Evolutionary conservation across 2,329 filamentous ascomycete genomes (phyloP).

Genomic region (Claviceps africana): DNA sequence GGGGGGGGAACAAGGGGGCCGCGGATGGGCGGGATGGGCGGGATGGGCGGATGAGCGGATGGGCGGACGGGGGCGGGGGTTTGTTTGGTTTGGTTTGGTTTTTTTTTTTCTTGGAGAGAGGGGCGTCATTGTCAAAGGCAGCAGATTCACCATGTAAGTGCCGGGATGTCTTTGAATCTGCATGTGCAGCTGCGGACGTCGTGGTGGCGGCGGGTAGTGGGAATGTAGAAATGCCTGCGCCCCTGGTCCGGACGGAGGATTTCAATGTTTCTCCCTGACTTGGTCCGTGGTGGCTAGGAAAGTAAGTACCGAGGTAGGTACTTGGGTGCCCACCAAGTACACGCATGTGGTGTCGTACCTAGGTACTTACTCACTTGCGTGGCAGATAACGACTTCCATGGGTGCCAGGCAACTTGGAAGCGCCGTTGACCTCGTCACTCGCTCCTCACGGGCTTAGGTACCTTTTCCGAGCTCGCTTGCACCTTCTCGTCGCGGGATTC

Average conservation of each 20-base stretch:
- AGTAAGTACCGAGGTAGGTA: too few relatives aligned
- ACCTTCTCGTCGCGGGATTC: neutral
- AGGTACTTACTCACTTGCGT: too few relatives aligned
- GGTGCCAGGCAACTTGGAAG: too few relatives aligned
- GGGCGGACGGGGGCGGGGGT: neutral
- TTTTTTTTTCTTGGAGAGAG: neutral
- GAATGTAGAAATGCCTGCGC: neutral
- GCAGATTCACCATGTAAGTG: neutral
- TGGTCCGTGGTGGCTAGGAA: too few relatives aligned
- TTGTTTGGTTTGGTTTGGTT: neutral
- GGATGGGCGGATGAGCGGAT: neutral
- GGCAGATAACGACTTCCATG: too few relatives aligned
- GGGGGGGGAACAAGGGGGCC: too few relatives aligned
- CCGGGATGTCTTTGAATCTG: constrained; percentile 41
- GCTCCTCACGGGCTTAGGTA: neutral
- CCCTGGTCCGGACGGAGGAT: too few relatives aligned
- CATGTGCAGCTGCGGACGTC: constrained; percentile 50
- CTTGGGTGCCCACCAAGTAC: too few relatives aligned
- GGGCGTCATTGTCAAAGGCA: neutral
- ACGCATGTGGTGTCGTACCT: too few relatives aligned
- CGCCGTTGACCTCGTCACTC: too few relatives aligned
- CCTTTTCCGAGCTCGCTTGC: neutral
- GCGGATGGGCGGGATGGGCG: too few relatives aligned
- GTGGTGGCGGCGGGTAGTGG: neutral
- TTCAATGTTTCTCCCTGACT: too few relatives aligned